Evolutionary conservation across 495 filamentous ascomycete genomes (phyloP).

Genomic region (Aspergillus wentii): DNA sequence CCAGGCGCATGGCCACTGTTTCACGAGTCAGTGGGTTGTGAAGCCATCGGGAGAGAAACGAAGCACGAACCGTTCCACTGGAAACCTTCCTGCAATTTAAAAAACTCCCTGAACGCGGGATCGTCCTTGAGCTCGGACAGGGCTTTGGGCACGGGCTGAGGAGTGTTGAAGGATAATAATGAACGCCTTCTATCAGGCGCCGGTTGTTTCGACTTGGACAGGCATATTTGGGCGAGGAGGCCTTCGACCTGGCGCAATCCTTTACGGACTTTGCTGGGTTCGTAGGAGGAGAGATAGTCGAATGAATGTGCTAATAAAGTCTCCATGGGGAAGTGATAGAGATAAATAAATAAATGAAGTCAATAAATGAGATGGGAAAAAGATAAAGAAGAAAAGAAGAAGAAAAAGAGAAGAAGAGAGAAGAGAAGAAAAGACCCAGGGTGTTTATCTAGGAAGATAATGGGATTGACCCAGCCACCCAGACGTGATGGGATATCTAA

Average conservation of each 20-base stretch:
- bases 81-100: slow-evolving; percentile 93
- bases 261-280: slow-evolving; percentile 82
- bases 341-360: slow-evolving; percentile 1
- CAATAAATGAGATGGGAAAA: slow-evolving; percentile 9
- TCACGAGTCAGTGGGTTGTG: slow-evolving; percentile 4
- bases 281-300: slow-evolving; percentile 93
- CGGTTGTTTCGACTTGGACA: slow-evolving; percentile 53
- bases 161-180: slow-evolving; percentile 25
- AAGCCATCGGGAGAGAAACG: neutral
- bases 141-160: slow-evolving; percentile 53
- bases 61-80: slow-evolving; percentile 78
- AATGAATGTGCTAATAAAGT: slow-evolving; percentile 87
- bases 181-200: slow-evolving; percentile 40
- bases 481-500: too few relatives aligned
- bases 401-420: slow-evolving; percentile 5
- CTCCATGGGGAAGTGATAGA: slow-evolving; percentile 60
- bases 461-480: too few relatives aligned
- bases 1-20: slow-evolving; percentile 75
- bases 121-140: slow-evolving; percentile 70
- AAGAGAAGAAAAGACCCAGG: slow-evolving; percentile 1
- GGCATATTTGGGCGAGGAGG: slow-evolving; percentile 91
- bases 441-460: slow-evolving; percentile 5
- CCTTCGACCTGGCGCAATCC: slow-evolving; percentile 94
- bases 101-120: slow-evolving; percentile 92
- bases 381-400: slow-evolving; percentile 7